Conservation (phyloP, 306 rosid species). For the Glycine tomentella region DNA sequence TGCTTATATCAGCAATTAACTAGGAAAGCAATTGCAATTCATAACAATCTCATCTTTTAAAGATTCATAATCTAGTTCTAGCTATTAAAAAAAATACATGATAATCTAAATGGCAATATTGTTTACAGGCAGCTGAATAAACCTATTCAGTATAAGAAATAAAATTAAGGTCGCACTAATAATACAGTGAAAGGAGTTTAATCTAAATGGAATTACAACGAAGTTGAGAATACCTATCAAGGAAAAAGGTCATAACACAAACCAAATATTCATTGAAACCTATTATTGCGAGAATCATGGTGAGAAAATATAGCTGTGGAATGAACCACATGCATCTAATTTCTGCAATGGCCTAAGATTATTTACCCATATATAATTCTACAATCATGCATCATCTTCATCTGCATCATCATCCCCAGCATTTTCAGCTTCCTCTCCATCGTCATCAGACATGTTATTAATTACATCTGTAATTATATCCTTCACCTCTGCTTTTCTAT, state of each 20-base stretch:
- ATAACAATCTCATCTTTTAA: background rate
- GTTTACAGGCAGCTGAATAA: slow-evolving; percentile 38
- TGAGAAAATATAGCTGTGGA: slow-evolving; percentile 41
- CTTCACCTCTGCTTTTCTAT: slow-evolving; percentile 87
- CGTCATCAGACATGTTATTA: slow-evolving; percentile 80
- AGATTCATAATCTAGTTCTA: background rate
- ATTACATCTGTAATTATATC: slow-evolving; percentile 86
- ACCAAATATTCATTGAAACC: slow-evolving; percentile 38
- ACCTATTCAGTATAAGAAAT: slow-evolving; percentile 31
- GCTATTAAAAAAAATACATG: slow-evolving; percentile 4
- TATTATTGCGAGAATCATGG: slow-evolving; percentile 35
- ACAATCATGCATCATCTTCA: slow-evolving; percentile 49
- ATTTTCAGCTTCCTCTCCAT: slow-evolving; percentile 62
- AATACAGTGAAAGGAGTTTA: slow-evolving; percentile 49
- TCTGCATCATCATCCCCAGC: slow-evolving; percentile 60
- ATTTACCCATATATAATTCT: slow-evolving; percentile 27
- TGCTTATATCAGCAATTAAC: background rate
- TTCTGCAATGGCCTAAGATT: slow-evolving; percentile 41
- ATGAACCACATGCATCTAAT: slow-evolving; percentile 42
- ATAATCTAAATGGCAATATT: slow-evolving; percentile 34
- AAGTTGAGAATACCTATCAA: slow-evolving; percentile 44
- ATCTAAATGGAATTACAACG: slow-evolving; percentile 52
- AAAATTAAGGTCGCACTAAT: slow-evolving; percentile 52
- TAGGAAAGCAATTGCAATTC: background rate
- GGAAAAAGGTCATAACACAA: background rate